Evolutionary conservation across 495 filamentous ascomycete species (phyloP), one percentile per base, ranked within the genome.

Genomic region (Podospora pseudoanserina): DNA sequence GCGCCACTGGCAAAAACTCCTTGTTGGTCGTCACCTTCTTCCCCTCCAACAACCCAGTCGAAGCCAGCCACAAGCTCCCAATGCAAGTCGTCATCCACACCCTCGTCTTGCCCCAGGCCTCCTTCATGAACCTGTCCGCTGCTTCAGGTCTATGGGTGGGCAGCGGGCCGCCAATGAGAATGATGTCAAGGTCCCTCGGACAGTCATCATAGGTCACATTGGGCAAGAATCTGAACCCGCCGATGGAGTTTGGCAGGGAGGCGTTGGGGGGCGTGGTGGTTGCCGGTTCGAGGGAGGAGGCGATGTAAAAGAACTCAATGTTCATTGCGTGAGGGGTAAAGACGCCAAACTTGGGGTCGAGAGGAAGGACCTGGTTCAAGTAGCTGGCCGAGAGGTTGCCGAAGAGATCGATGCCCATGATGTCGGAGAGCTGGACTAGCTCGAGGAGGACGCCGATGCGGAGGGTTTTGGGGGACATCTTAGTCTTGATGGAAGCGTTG

Each of bases 391-490:
- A 71, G 44, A 75, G 67, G 67, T 75, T 72, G 60, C 66, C 73
- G 56, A 75, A 61, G 49, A 75, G 60, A 68, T 72, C 73, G 64
- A 72, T 70, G 64, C 66, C 68, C 5, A 75, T 34, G n/a, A 72
- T 72, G 65, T 75, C 73, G 62, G 63, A 55, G 30, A 75, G 63
- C 30, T 75, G 70, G 18, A 72, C 73, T 4, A 30, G 53, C 28
- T 75, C 73, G 62, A 75, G 67, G 64, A 72, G 65, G n/a, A 75
- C 65, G 53, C 63, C 70, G 44, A 75, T 69, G 68, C 68, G 73
- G 68, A 71, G 57, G 30, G 54, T 53, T 44, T 70, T 72, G 58
- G 58, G 56, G 30, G 20, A 19, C 55, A 58, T 58, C 23, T 58
- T 58, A 1, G 55, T 18, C 23, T 23, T 23, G 23, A 23, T 23